Evolutionary conservation across 2,329 filamentous ascomycete species (phyloP).

Genomic region (Orbilia ellipsospora): DNA sequence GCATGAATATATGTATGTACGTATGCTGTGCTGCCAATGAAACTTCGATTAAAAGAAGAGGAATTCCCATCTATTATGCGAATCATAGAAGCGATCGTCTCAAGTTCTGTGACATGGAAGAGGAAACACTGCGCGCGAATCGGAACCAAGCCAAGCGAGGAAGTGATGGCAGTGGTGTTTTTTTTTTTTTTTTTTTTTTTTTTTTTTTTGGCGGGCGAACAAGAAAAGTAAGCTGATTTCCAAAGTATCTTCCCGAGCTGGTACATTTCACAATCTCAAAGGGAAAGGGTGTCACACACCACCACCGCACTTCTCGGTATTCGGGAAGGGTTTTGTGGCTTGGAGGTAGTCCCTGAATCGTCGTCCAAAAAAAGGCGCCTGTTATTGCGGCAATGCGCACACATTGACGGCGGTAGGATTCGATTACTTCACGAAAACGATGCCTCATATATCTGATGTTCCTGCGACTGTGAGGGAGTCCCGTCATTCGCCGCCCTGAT

Average conservation of each 20-base stretch:
- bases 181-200: not conserved
- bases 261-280: constrained; percentile 21
- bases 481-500: constrained; percentile 9
- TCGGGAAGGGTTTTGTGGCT: not conserved
- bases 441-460: constrained; percentile 30
- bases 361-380: not conserved
- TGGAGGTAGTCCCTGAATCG: not conserved
- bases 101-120: not conserved
- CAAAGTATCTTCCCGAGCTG: constrained; percentile 43
- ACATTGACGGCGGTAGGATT: constrained; percentile 16
- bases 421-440: constrained; percentile 36
- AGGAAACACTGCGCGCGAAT: constrained; percentile 27
- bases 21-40: constrained; percentile 7
- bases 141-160: constrained; percentile 51
- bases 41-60: not conserved
- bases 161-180: too few relatives aligned
- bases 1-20: constrained; percentile 13
- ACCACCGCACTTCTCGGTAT: not conserved
- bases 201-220: not conserved
- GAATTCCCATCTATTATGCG: too few relatives aligned
- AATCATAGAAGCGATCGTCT: not conserved
- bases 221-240: constrained; percentile 33
- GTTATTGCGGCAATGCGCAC: constrained; percentile 23
- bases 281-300: not conserved
- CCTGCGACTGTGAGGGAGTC: constrained; percentile 23